These are phyloP conservation scores for Ceratobasidium sp. DNA, from an alignment of 1,284 basidiomycete species.

Conservation along the genomic window DNA sequence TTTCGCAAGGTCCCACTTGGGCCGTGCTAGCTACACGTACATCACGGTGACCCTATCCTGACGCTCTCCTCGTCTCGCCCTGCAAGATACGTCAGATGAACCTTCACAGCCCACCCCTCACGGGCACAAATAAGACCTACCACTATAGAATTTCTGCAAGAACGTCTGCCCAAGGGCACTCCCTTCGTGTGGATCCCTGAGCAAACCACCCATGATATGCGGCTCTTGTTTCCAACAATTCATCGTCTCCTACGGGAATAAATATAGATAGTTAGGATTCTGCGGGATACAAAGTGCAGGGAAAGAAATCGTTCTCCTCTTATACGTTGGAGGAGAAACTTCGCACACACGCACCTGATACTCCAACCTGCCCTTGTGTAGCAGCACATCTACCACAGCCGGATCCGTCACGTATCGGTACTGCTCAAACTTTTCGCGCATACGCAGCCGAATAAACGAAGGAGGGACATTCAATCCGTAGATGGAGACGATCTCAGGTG, in stretches of 20 bases:
- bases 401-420: constrained; percentile 86
- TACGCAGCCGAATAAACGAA: constrained; percentile 81
- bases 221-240: constrained; percentile 92
- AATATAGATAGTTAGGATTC: not conserved
- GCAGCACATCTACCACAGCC: constrained; percentile 85
- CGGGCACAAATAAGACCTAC: constrained; percentile 58
- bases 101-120: not conserved
- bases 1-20: not conserved
- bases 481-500: constrained; percentile 86
- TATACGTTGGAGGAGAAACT: constrained; percentile 39
- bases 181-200: constrained; percentile 61
- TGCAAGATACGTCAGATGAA: constrained; percentile 3
- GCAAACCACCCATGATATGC: constrained; percentile 74
- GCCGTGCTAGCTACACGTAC: not conserved
- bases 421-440: constrained; percentile 89
- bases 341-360: constrained; percentile 71
- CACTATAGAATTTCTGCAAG: constrained; percentile 86
- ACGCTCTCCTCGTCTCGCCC: constrained; percentile 49
- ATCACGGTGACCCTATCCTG: constrained; percentile 22
- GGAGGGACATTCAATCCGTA: constrained; percentile 89
- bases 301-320: not conserved
- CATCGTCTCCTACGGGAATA: constrained; percentile 68
- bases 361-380: constrained; percentile 88
- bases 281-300: not conserved
- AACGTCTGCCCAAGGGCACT: constrained; percentile 68